Percentiles rank a stretch among this genome's conserved stretches.
Conservation (phyloP, 805 yeast species). For the Yamadazyma phyllophila region DNA sequence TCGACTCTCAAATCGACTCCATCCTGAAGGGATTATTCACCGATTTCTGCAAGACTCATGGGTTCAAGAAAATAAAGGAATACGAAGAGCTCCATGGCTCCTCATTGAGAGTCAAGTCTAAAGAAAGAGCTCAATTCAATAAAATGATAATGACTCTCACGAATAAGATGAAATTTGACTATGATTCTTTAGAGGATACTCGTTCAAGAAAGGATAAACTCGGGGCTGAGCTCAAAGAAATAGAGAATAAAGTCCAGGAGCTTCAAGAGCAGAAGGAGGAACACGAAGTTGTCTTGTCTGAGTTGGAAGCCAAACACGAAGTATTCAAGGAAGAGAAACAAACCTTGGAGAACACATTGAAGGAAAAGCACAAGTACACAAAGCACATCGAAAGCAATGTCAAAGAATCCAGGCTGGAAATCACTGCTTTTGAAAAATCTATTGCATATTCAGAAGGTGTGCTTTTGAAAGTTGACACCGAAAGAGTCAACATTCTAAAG, state of each 20-base stretch:
- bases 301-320: conserved; percentile 28
- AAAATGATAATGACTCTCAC: conserved; percentile 61
- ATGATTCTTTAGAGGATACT: conserved; percentile 55
- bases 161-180: conserved; percentile 64
- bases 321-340: conserved; percentile 20
- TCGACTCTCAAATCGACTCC: conserved; percentile 16
- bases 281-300: conserved; percentile 21
- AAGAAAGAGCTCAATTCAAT: conserved; percentile 58
- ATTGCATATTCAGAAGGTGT: conserved; percentile 48
- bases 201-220: conserved; percentile 45
- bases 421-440: conserved; percentile 28
- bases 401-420: conserved; percentile 36
- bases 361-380: conserved; percentile 21
- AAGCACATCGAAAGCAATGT: conserved; percentile 26
- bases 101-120: conserved; percentile 51
- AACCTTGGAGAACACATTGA: conserved; percentile 9
- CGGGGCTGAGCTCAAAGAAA: conserved; percentile 32
- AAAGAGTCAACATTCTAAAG: conserved; percentile 57
- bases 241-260: conserved; percentile 31
- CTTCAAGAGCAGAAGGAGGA: conserved; percentile 33
- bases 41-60: conserved; percentile 54
- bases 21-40: conserved; percentile 48
- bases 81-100: conserved; percentile 72
- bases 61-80: conserved; percentile 56
- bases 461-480: conserved; percentile 51